phyloP scores from a whole-genome alignment of 2,329 filamentous ascomycete genomes.

The Cercospora sp. region DNA sequence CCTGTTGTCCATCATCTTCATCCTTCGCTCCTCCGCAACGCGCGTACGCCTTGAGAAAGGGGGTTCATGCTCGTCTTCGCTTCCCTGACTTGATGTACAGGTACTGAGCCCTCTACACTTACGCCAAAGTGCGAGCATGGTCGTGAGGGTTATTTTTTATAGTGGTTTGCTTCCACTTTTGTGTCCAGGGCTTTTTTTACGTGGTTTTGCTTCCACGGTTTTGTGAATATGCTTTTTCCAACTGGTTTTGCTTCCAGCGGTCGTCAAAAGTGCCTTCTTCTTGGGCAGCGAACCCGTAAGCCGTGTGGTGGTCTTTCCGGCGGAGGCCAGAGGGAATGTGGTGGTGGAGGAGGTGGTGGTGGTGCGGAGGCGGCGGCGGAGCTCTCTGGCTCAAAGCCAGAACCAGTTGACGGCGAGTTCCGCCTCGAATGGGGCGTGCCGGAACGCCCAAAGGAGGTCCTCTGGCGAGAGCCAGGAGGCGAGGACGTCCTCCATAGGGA shows the following conservation, averaged over 20 bases:
- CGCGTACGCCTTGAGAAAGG: neutral
- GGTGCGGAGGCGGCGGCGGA: neutral
- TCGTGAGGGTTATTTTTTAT: neutral
- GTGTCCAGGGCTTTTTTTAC: neutral
- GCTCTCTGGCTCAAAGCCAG: neutral
- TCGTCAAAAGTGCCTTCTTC: neutral
- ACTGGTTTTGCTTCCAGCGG: neutral
- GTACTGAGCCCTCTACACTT: neutral
- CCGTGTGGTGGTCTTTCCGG: neutral
- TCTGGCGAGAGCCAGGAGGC: neutral
- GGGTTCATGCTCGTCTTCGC: neutral
- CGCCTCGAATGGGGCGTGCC: neutral
- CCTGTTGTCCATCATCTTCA: neutral
- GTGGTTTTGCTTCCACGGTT: neutral
- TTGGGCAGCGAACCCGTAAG: neutral
- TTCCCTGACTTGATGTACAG: neutral
- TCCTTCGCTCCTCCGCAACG: neutral
- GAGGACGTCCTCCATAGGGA: neutral
- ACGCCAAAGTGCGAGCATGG: neutral
- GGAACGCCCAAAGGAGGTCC: neutral
- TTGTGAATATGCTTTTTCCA: neutral
- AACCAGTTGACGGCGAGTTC: neutral
- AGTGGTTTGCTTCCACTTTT: neutral
- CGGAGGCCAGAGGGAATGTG: neutral
- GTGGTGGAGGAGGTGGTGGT: neutral